Conservation (phyloP, 148 eudicot species). For the Vaccinium darrowii region DNA sequence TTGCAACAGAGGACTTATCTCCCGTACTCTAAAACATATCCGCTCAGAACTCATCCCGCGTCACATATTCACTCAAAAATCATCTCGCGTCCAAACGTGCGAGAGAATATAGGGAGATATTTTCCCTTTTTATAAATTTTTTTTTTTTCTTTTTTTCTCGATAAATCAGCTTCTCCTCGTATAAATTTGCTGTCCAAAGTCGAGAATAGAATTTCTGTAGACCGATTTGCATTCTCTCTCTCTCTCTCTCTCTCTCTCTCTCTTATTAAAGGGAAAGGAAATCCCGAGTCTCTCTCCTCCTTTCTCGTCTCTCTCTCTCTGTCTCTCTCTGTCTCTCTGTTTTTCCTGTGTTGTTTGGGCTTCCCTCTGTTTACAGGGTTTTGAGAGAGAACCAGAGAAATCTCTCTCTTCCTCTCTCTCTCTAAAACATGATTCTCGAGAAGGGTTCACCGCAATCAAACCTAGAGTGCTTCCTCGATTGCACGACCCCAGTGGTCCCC, state of each 20-base stretch:
- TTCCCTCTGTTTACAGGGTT: slow-evolving; percentile 20
- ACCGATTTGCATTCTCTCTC: slow-evolving; percentile 18
- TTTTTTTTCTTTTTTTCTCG: too few species aligned
- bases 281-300: slow-evolving; percentile 38
- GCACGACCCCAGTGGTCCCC: slow-evolving; percentile 75
- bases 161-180: too few species aligned
- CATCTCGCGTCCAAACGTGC: too few species aligned
- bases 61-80: too few species aligned
- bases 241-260: slow-evolving; percentile 6
- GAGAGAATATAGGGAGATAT: not conserved
- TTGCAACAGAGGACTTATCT: not conserved
- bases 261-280: slow-evolving; percentile 11
- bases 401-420: slow-evolving; percentile 16
- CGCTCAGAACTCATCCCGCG: too few species aligned
- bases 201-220: slow-evolving; percentile 13
- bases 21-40: too few species aligned
- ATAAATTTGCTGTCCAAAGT: not conserved
- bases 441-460: slow-evolving; percentile 67
- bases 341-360: slow-evolving; percentile 19
- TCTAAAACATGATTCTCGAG: slow-evolving; percentile 38
- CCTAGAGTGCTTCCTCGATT: slow-evolving; percentile 65
- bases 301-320: slow-evolving; percentile 13
- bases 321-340: slow-evolving; percentile 9
- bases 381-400: slow-evolving; percentile 35
- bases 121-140: not conserved